Percentiles rank a stretch among this genome's conserved stretches.
Conservation (phyloP, 116 monocot genomes). For the Posidonia oceanica region DNA sequence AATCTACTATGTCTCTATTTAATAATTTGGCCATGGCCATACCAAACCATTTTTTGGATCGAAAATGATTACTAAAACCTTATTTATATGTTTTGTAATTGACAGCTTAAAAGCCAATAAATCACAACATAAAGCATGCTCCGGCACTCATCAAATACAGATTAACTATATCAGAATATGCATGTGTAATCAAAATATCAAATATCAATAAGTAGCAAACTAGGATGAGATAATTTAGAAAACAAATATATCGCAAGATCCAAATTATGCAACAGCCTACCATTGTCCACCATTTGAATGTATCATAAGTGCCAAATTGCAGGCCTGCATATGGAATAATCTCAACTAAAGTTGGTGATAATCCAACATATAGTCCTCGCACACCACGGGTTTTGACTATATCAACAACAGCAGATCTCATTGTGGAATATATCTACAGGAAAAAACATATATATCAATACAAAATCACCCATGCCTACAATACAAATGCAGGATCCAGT, state of each 20-base stretch:
- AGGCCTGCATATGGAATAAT: conserved; percentile 97
- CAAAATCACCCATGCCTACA: not conserved
- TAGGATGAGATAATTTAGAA: too few relatives aligned
- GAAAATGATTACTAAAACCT: too few relatives aligned
- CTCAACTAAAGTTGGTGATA: conserved; percentile 90
- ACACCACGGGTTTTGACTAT: conserved; percentile 67
- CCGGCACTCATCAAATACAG: not conserved
- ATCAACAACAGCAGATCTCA: conserved; percentile 83
- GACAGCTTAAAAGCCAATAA: not conserved
- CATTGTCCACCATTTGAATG: conserved; percentile 93
- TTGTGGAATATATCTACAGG: conserved; percentile 66
- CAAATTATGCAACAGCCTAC: conserved; percentile 23
- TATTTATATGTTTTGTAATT: too few relatives aligned
- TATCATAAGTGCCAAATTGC: conserved; percentile 96
- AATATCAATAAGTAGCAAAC: too few relatives aligned
- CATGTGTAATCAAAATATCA: too few relatives aligned
- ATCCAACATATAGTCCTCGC: conserved; percentile 74
- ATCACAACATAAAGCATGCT: not conserved
- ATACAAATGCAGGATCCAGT: too few relatives aligned
- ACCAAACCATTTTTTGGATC: too few relatives aligned
- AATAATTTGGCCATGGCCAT: too few relatives aligned
- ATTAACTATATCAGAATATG: not conserved
- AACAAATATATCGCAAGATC: not conserved
- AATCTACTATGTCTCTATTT: too few relatives aligned
- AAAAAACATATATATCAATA: not conserved